Base-by-base conservation (phyloP, 768 basidiomycete genomes). In the Calocybe gangraenosa region DNA sequence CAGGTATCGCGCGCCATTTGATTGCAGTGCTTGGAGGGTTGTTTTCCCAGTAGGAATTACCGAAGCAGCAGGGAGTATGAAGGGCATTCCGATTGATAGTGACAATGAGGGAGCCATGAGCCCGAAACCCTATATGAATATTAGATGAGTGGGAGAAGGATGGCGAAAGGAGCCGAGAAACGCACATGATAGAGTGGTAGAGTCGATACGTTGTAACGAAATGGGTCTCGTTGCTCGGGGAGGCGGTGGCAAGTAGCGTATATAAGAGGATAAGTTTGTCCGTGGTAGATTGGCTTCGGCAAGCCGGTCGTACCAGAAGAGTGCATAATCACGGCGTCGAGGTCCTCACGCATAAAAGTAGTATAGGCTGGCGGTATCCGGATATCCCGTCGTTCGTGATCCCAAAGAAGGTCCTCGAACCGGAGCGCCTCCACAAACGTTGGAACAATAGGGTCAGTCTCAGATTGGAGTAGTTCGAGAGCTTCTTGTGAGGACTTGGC, bases 281-380 rank as follows among this genome's bases (percentile, higher is more conserved):
- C 56, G 31, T 68, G 66, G 37, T 52, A 61, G 21, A 76, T 69
- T 1, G 73, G 65, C 53, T 76, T 76, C 1, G 75, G 75, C 30
- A 73, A 60, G n/a, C 73, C 75, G 2, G 73, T 74, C 4, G 74
- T 75, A 10, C 75, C 75, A 3, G 71, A 76, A 0, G 74, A 73
- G 48, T 76, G 75, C 41, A 76, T 50, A n/a, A 76, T 71, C 13
- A 74, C 42, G 0, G 67, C 68, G 13, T 70, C 65, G 1, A 64
- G 52, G 45, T 72, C 68, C 18, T 58, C 43, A 7, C 60, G 58
- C 3, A 40, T 37, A 42, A 52, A 58, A 3, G 48, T 42, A 1
- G 39, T 48, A 34, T 59, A 67, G 36, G 47, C 47, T 3, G 62
- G 58, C 20, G 68, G 67, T 8, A 63, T 44, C 4, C 48, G 43